Conservation (phyloP, 2,329 filamentous ascomycete species). For the Teratosphaeria epicoccoides region DNA sequence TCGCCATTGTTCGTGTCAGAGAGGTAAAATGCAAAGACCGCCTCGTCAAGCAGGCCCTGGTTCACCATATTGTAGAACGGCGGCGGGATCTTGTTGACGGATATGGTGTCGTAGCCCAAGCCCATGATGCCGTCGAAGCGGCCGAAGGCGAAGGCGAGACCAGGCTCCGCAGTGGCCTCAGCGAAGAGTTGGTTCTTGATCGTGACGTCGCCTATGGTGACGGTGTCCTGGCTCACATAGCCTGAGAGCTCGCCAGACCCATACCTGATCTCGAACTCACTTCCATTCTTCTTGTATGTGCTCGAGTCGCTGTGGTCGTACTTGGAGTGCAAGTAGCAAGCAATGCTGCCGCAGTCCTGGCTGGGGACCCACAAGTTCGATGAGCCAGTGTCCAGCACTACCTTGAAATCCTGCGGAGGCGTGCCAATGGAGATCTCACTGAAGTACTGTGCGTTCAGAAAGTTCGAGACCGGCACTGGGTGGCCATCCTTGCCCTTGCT, state of each 20-base stretch:
- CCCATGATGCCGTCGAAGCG: constrained; percentile 95
- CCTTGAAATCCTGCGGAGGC: constrained; percentile 93
- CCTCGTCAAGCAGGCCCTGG: constrained; percentile 79
- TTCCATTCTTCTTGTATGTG: constrained; percentile 88
- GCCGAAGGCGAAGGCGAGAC: constrained; percentile 94
- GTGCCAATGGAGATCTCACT: constrained; percentile 89
- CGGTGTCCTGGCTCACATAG: constrained; percentile 79
- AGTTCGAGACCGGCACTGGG: constrained; percentile 86
- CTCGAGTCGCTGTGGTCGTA: constrained; percentile 87
- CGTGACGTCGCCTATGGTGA: constrained; percentile 79
- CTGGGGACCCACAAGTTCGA: constrained; percentile 99
- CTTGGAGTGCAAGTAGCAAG: constrained; percentile 94
- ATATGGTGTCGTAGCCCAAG: constrained; percentile 87
- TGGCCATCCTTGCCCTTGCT: constrained; percentile 50
- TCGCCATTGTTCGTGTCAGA: constrained; percentile 57
- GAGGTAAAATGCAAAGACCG: constrained; percentile 95
- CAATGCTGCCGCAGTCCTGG: constrained; percentile 80
- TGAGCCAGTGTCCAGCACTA: constrained; percentile 94
- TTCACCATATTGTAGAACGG: constrained; percentile 95
- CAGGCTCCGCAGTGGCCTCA: constrained; percentile 90
- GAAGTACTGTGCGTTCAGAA: constrained; percentile 99
- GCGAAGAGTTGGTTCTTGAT: constrained; percentile 90
- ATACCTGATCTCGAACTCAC: constrained; percentile 84
- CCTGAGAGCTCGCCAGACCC: constrained; percentile 90
- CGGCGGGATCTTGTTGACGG: constrained; percentile 89